Percentiles rank a stretch among this genome's conserved stretches.
These are phyloP conservation scores for Spathaspora gorwiae DNA, from an alignment of 805 yeast species.

Conservation along the genomic window DNA sequence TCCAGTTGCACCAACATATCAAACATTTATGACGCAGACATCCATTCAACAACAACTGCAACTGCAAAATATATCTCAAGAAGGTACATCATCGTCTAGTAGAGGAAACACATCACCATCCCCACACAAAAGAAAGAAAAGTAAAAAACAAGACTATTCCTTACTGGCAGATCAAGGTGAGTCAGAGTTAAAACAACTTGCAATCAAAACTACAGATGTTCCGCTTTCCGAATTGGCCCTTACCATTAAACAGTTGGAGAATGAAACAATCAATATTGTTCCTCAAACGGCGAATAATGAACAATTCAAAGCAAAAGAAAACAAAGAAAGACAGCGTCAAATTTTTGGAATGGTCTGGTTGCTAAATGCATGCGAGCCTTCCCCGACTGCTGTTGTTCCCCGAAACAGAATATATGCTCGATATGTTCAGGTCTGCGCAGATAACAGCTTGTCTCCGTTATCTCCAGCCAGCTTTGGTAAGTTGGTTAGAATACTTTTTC, in stretches of 20 bases:
- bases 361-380: constrained; percentile 57
- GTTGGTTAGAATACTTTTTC: constrained; percentile 59
- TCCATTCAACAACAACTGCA: neutral
- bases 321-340: constrained; percentile 61
- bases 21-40: neutral
- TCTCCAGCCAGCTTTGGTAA: constrained; percentile 80
- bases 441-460: constrained; percentile 48
- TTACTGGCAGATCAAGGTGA: constrained; percentile 34
- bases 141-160: constrained; percentile 26
- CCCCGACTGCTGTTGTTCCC: constrained; percentile 39
- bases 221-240: constrained; percentile 43
- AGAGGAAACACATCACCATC: neutral
- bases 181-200: constrained; percentile 32
- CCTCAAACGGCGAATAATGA: constrained; percentile 3
- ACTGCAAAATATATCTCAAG: neutral
- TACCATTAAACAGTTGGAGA: constrained; percentile 42
- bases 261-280: constrained; percentile 8
- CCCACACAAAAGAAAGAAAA: constrained; percentile 14
- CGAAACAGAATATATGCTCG: constrained; percentile 40
- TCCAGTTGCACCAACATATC: neutral
- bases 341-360: constrained; percentile 81
- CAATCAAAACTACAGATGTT: constrained; percentile 25
- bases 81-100: neutral
- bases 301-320: constrained; percentile 8
- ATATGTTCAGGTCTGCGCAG: constrained; percentile 37